Conservation (phyloP, 495 filamentous ascomycete species). For the Sporormia fimetaria region DNA sequence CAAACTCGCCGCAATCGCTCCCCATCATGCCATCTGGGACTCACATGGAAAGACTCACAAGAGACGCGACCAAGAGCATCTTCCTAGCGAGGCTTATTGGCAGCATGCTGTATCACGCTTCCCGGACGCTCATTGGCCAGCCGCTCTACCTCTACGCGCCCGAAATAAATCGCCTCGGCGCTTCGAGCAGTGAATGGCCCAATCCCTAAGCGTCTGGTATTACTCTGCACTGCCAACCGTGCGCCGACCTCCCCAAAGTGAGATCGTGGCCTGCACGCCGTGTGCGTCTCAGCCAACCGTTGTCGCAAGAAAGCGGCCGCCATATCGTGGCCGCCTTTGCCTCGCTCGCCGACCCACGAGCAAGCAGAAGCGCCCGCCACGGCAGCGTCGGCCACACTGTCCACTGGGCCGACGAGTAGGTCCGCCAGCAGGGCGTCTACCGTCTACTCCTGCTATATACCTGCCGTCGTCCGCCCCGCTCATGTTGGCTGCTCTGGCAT, state of each 20-base stretch:
- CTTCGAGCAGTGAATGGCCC: conserved; percentile 11
- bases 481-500: conserved; percentile 6
- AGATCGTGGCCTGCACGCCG: too few relatives aligned
- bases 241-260: conserved; percentile 16
- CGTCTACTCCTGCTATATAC: conserved; percentile 18
- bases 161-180: conserved; percentile 19
- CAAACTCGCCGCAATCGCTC: too few relatives aligned
- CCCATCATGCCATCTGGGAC: too few relatives aligned
- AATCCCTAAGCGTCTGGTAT: not conserved
- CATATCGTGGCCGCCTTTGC: conserved; percentile 23
- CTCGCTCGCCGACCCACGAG: conserved; percentile 11
- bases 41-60: too few relatives aligned
- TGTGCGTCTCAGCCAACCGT: conserved; percentile 10
- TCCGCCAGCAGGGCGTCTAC: conserved; percentile 14
- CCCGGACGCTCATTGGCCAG: conserved; percentile 13
- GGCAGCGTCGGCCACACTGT: conserved; percentile 13
- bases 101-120: conserved; percentile 6
- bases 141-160: conserved; percentile 2
- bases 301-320: conserved; percentile 4
- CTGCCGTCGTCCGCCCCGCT: conserved; percentile 10
- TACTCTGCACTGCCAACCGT: conserved; percentile 3
- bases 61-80: too few relatives aligned
- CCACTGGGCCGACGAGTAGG: conserved; percentile 4
- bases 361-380: conserved; percentile 20
- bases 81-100: conserved; percentile 9